A percentile compares a stretch with the other conserved stretches of the same genome.
These are phyloP conservation scores for Evernia prunastri DNA, from an alignment of 495 filamentous ascomycete species.

Conservation along the genomic window DNA sequence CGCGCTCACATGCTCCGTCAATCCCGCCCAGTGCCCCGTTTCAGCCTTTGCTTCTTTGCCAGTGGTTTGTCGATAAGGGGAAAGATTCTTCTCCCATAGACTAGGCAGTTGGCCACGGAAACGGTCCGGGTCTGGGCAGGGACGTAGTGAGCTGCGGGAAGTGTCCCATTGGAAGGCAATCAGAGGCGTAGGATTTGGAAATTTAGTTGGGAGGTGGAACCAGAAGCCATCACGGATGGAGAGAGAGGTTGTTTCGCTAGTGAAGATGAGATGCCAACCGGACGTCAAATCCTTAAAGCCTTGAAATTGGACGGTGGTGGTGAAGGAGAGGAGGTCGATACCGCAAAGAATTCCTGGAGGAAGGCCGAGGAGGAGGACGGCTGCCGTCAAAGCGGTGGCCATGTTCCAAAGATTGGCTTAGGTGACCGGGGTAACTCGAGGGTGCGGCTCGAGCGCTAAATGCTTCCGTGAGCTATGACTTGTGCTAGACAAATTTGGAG, in stretches of 20 bases:
- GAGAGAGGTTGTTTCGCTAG: slow-evolving; percentile 47
- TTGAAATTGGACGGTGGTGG: slow-evolving; percentile 48
- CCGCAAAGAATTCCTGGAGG: slow-evolving; percentile 46
- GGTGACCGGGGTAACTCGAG: too few species aligned
- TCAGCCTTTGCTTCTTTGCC: slow-evolving; percentile 30
- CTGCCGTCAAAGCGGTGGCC: slow-evolving; percentile 25
- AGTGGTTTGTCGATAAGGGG: slow-evolving; percentile 26
- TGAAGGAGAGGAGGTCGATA: slow-evolving; percentile 50
- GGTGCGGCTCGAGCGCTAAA: too few species aligned
- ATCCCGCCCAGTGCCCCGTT: slow-evolving; percentile 35
- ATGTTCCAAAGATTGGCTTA: not conserved
- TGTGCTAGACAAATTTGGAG: too few species aligned
- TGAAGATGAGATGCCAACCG: slow-evolving; percentile 59
- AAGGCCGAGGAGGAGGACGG: slow-evolving; percentile 45
- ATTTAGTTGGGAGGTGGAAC: slow-evolving; percentile 45
- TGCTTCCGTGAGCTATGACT: too few species aligned
- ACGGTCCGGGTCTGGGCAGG: slow-evolving; percentile 37
- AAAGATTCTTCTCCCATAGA: slow-evolving; percentile 37
- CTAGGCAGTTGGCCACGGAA: slow-evolving; percentile 37
- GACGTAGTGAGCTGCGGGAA: slow-evolving; percentile 28
- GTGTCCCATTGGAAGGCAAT: slow-evolving; percentile 44
- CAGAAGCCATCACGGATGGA: slow-evolving; percentile 56
- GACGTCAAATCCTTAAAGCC: slow-evolving; percentile 53
- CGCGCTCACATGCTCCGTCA: slow-evolving; percentile 40
- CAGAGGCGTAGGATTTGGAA: slow-evolving; percentile 20